These are phyloP conservation scores for Leishmania turanica DNA, from an alignment of 208 protist species.

Conservation along the genomic window DNA sequence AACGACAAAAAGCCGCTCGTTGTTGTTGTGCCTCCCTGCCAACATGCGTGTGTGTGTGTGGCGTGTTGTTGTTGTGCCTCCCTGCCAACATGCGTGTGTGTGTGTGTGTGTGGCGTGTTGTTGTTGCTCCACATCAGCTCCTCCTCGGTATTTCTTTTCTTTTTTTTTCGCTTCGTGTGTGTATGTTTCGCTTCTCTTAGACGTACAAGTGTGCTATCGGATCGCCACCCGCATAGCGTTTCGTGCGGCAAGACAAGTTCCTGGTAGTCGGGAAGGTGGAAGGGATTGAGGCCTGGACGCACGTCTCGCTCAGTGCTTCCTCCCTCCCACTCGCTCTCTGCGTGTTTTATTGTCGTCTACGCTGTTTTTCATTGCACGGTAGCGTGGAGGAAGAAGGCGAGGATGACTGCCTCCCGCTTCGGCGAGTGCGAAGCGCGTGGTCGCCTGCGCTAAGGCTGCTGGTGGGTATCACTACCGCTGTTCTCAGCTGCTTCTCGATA, in stretches of 20 bases:
- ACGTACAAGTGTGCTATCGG: not conserved
- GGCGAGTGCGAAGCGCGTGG: not conserved
- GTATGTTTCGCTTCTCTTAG: not conserved
- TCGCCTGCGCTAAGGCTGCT: not conserved
- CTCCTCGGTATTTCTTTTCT: too few relatives aligned
- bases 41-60: too few relatives aligned
- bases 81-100: too few relatives aligned
- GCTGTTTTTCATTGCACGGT: not conserved
- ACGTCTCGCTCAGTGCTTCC: not conserved
- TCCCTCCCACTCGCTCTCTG: not conserved
- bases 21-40: too few relatives aligned
- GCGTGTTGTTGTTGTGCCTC: too few relatives aligned
- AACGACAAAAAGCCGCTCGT: too few relatives aligned
- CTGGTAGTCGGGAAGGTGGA: not conserved
- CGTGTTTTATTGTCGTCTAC: not conserved
- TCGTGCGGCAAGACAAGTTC: not conserved
- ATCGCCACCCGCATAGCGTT: not conserved
- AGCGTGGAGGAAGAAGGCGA: not conserved
- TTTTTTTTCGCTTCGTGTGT: not conserved
- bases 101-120: too few relatives aligned
- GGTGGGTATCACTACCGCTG: not conserved
- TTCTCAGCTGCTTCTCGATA: not conserved
- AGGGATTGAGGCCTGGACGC: not conserved
- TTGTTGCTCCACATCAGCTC: too few relatives aligned
- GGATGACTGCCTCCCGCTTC: not conserved